These are phyloP conservation scores for Coemansia erecta DNA, from an alignment of 192 early-diverging fungal species.

Conservation along the genomic window DNA sequence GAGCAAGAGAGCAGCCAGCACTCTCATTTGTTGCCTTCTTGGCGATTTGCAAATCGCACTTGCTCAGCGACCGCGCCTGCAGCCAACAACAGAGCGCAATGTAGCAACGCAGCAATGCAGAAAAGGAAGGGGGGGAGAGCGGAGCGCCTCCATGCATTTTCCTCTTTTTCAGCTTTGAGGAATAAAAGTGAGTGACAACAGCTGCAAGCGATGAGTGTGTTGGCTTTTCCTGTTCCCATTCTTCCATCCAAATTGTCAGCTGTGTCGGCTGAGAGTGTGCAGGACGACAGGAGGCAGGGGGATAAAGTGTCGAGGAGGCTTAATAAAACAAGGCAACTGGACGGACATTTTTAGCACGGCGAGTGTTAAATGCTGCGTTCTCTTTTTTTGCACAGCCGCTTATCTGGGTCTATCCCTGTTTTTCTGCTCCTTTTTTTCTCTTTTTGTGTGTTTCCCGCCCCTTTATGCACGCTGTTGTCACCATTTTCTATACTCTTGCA, in stretches of 20 bases:
- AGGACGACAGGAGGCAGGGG: too few relatives aligned
- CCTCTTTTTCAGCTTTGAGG: too few relatives aligned
- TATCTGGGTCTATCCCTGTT: background rate
- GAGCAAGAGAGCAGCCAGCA: too few relatives aligned
- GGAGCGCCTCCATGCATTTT: too few relatives aligned
- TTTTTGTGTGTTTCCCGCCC: background rate
- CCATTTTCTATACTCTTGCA: background rate
- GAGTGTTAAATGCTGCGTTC: background rate
- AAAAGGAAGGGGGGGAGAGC: too few relatives aligned
- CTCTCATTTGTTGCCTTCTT: too few relatives aligned
- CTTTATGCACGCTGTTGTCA: constrained; percentile 10
- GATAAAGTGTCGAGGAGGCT: too few relatives aligned
- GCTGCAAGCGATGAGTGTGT: constrained; percentile 3
- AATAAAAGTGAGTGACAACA: constrained; percentile 4
- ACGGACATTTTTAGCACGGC: background rate
- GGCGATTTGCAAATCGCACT: too few relatives aligned
- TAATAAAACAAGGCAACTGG: constrained; percentile 1
- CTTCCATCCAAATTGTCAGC: constrained; percentile 1
- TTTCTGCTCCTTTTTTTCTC: background rate
- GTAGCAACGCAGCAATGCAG: too few relatives aligned
- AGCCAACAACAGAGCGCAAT: too few relatives aligned
- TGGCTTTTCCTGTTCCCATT: background rate
- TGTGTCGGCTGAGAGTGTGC: background rate
- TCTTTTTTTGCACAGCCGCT: constrained; percentile 1
- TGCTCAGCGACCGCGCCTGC: too few relatives aligned